Base-by-base conservation (phyloP, 768 basidiomycete genomes). In the Suillus alpinus region DNA sequence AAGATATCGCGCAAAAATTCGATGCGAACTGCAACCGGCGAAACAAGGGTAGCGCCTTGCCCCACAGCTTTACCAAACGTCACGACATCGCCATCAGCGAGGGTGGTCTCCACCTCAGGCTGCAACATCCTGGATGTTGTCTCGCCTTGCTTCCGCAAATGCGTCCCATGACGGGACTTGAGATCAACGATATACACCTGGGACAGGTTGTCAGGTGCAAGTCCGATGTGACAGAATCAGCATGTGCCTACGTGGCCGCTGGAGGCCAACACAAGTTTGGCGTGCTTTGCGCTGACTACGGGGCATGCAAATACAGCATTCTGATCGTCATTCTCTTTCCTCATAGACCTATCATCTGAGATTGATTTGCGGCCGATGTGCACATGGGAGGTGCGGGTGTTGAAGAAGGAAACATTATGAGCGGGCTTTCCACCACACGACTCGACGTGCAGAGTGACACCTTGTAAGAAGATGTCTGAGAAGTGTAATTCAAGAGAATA, bases 11-110 rank as follows among this genome's bases (percentile, higher is more conserved):
- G 63, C 49, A 86, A 63, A 41, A 91, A 73, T 70, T 86, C 81
- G 39, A 91, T 80, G 29, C 83, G 80, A 46, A 77, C 86, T 26
- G 83, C 81, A 44, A 92, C 77, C 13, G 90, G 90, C 3, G 78
- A 77, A 34, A 91, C 90, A 31, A 80, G 73, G 57, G 83, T 83
- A 26, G 81, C 79, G 52, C 83, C 82, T 62, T 82, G 81, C 40
- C 85, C 87, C 1, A 93, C 91, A 6, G 80, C 76, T 74, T 92
- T 92, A 65, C 91, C 91, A 67, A 93, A 90, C 2, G 89, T 92
- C 60, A 93, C 66, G 36, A 83, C 71, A 68, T 92, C 91, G 61
- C 88, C 89, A 67, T 91, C 84, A 44, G 77, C 68, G 51, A 93
- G 83, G 41, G 78, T 68, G 36, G 79, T 81, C 32, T 87, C 82